A percentile compares a stretch with the other conserved stretches of the same genome.
Conservation (phyloP, 495 filamentous ascomycete genomes). For the Pyrenula massariospora region DNA sequence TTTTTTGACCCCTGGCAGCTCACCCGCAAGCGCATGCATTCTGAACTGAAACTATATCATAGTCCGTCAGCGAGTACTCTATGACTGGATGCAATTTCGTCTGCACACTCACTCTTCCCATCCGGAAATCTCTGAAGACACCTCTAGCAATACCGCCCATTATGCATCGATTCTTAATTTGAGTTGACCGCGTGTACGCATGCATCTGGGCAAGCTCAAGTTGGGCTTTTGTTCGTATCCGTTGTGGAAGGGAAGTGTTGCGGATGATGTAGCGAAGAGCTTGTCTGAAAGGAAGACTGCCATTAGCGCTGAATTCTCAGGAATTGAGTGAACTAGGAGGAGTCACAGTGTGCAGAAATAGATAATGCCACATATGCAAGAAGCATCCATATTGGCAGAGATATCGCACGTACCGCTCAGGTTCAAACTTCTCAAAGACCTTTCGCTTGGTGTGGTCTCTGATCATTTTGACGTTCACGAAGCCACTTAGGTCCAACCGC, state of each 20-base stretch:
- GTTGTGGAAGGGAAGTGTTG: slow-evolving; percentile 74
- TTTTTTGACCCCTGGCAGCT: slow-evolving; percentile 87
- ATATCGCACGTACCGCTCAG: slow-evolving; percentile 53
- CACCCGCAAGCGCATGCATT: slow-evolving; percentile 75
- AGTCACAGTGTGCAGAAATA: no score
- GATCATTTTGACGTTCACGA: slow-evolving; percentile 69
- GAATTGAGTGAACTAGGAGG: neutral
- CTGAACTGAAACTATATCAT: slow-evolving; percentile 73
- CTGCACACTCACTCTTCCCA: slow-evolving; percentile 62
- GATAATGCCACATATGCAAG: no score
- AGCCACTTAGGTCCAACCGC: slow-evolving; percentile 76
- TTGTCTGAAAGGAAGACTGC: slow-evolving; percentile 52
- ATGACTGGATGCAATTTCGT: neutral
- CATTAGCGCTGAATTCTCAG: slow-evolving; percentile 1
- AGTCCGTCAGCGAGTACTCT: slow-evolving; percentile 13
- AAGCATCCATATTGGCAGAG: slow-evolving; percentile 1
- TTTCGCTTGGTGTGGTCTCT: slow-evolving; percentile 94
- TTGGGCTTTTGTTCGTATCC: slow-evolving; percentile 79
- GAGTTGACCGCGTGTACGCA: slow-evolving; percentile 80
- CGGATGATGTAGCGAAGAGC: slow-evolving; percentile 89
- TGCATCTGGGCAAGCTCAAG: slow-evolving; percentile 90
- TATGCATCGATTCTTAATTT: slow-evolving; percentile 88
- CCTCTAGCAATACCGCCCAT: slow-evolving; percentile 76
- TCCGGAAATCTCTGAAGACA: slow-evolving; percentile 79
- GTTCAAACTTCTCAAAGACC: slow-evolving; percentile 73